Conservation (phyloP, 2,329 filamentous ascomycete genomes). For the Mollisiaceae sp. region DNA sequence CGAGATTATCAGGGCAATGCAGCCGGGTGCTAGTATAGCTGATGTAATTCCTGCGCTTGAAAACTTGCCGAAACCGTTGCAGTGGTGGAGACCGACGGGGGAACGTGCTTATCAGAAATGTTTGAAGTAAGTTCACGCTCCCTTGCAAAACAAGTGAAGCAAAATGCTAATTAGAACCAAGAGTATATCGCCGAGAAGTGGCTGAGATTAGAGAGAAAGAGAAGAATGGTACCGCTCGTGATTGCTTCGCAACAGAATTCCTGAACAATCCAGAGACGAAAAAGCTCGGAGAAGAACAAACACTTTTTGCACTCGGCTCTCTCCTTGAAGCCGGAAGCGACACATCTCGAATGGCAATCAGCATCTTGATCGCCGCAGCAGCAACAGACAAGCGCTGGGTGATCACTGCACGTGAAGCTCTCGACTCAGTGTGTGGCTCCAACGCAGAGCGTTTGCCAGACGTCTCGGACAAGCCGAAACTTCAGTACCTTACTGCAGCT, state of each 20-base stretch:
- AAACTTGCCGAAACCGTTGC: constrained; percentile 39
- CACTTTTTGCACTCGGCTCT: constrained; percentile 41
- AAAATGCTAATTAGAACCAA: neutral
- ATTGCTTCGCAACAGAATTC: constrained; percentile 44
- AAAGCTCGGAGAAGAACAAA: constrained; percentile 35
- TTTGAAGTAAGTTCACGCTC: constrained; percentile 22
- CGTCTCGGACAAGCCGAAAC: constrained; percentile 46
- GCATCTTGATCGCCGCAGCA: constrained; percentile 42
- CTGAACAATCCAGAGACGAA: constrained; percentile 36
- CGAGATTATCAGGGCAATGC: constrained; percentile 37
- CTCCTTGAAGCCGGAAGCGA: constrained; percentile 52
- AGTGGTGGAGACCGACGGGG: constrained; percentile 42
- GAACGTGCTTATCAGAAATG: constrained; percentile 34
- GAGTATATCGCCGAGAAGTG: constrained; percentile 39
- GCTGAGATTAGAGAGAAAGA: constrained; percentile 36
- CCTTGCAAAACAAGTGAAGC: neutral
- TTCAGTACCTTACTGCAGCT: constrained; percentile 50
- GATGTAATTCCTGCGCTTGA: constrained; percentile 44
- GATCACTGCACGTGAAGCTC: constrained; percentile 46
- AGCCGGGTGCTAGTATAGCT: constrained; percentile 42
- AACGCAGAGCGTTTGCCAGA: constrained; percentile 46
- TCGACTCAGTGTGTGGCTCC: constrained; percentile 50
- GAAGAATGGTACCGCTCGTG: constrained; percentile 36
- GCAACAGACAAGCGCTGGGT: constrained; percentile 33
- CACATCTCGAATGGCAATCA: constrained; percentile 48